Conservation (phyloP, 768 basidiomycete genomes). For the Pilatotrama ljubarskyi region DNA sequence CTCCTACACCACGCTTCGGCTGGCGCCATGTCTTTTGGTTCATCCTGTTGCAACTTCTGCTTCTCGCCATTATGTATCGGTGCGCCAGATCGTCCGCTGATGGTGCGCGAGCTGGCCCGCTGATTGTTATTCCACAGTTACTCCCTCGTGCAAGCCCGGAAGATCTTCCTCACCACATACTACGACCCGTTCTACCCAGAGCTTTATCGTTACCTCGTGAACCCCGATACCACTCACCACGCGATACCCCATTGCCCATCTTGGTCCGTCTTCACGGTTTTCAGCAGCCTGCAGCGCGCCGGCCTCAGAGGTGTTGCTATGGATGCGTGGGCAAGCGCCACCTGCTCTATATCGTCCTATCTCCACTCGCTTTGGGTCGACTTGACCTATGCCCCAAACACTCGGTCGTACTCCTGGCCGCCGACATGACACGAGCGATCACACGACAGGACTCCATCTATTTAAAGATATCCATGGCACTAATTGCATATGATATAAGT, state of each 20-base stretch:
- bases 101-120: not conserved
- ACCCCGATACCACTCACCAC: conserved; percentile 42
- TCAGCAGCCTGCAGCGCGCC: conserved; percentile 40
- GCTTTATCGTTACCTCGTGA: conserved; percentile 51
- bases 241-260: conserved; percentile 36
- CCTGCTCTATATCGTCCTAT: conserved; percentile 36
- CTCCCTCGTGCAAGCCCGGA: conserved; percentile 46
- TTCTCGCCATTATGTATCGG: conserved; percentile 60
- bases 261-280: conserved; percentile 40
- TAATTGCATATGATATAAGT: conserved; percentile 13
- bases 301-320: conserved; percentile 41
- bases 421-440: conserved; percentile 14
- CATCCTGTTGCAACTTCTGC: conserved; percentile 44
- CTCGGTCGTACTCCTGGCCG: conserved; percentile 10
- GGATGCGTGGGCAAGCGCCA: conserved; percentile 42
- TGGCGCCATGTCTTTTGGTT: conserved; percentile 36
- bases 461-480: conserved; percentile 8
- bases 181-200: conserved; percentile 80
- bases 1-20: not conserved
- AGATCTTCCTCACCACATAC: conserved; percentile 70
- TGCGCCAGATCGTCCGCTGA: conserved; percentile 31
- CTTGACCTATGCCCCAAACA: conserved; percentile 29
- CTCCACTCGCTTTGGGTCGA: conserved; percentile 41
- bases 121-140: conserved; percentile 37
- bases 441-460: conserved; percentile 9